Evolutionary conservation across 441 rosid genomes (phyloP), one percentile per base, ranked within the genome.

Genomic region (Populus trichocarpa): DNA sequence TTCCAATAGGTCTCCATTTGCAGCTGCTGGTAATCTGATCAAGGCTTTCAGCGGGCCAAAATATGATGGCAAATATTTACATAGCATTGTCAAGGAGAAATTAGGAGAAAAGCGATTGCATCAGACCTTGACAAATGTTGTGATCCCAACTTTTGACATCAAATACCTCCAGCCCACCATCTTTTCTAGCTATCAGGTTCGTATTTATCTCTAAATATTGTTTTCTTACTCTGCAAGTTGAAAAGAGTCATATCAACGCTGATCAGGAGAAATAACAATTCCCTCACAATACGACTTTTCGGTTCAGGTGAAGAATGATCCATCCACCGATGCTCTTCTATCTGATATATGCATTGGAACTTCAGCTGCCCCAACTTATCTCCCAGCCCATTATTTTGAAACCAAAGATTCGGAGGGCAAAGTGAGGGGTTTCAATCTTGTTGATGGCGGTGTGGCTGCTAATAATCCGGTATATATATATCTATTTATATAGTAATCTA

Each of bases 371-470:
- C 57, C 57, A 14, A 50, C 57, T 61, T 91, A 79, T 53, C 86
- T 91, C 20, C 89, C 91, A 8, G 90, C 91, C 12, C 83, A 88
- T 71, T 12, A 65, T 2, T 91, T 91, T 73, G 79, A 79, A 33
- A 88, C 85, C 32, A 67, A 84, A 79, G 85, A 89, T 75, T 20
- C 77, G 64, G 16, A 63, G 46, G 86, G 87, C 20, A 80, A 79
- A 18, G 26, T 20, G 64, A 76, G 81, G 35, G 84, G 72, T 67
- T 91, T 84, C 38, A 72, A 91, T 83, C 90, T 89, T 50, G 83
- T 87, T 11, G 93, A 90, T 22, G 91, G 93, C 9, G 89, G 90
- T n/a, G 85, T 90, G 13, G 84, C 86, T 0, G 90, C 90, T 61
- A 89, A 82, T 72, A 89, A 85, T 77, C 94, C 90, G 61, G 90